Conservation (phyloP, 1,139 yeast species). For the Saccharomycopsis crataegensis region DNA sequence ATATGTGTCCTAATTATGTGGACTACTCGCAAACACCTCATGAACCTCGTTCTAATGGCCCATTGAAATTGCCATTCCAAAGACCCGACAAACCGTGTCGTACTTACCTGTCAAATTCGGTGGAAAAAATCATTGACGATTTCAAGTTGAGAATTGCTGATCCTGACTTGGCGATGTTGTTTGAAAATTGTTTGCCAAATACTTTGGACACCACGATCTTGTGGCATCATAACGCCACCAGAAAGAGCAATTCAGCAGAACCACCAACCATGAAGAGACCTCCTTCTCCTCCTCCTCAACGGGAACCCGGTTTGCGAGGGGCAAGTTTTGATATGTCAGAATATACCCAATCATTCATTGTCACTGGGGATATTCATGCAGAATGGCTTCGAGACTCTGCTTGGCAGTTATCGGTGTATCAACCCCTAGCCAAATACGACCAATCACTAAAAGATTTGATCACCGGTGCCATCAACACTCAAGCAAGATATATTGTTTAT, state of each 20-base stretch:
- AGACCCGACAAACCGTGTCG: slow-evolving; percentile 68
- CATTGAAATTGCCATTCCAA: slow-evolving; percentile 55
- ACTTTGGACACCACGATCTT: slow-evolving; percentile 81
- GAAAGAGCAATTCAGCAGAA: background rate
- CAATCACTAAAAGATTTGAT: slow-evolving; percentile 43
- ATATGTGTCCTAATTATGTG: slow-evolving; percentile 25
- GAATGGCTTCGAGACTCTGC: slow-evolving; percentile 88
- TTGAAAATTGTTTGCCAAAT: slow-evolving; percentile 82
- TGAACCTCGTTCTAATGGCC: slow-evolving; percentile 43
- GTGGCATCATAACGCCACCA: slow-evolving; percentile 43
- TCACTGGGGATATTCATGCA: slow-evolving; percentile 87
- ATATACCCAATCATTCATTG: slow-evolving; percentile 48
- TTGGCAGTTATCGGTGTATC: slow-evolving; percentile 72
- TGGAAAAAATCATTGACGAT: slow-evolving; percentile 55
- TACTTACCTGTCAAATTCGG: slow-evolving; percentile 56
- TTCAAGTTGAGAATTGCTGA: slow-evolving; percentile 44
- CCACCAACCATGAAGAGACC: background rate
- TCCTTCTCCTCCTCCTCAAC: background rate
- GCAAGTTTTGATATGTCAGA: background rate
- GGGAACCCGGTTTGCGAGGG: background rate
- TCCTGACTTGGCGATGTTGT: slow-evolving; percentile 62
- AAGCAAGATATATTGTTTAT: slow-evolving; percentile 50
- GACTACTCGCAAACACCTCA: slow-evolving; percentile 34
- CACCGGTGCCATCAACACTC: slow-evolving; percentile 76
- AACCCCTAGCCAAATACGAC: slow-evolving; percentile 51